phyloP scores from a whole-genome alignment of 331 rosid genomes.

The Ulmus americana region DNA sequence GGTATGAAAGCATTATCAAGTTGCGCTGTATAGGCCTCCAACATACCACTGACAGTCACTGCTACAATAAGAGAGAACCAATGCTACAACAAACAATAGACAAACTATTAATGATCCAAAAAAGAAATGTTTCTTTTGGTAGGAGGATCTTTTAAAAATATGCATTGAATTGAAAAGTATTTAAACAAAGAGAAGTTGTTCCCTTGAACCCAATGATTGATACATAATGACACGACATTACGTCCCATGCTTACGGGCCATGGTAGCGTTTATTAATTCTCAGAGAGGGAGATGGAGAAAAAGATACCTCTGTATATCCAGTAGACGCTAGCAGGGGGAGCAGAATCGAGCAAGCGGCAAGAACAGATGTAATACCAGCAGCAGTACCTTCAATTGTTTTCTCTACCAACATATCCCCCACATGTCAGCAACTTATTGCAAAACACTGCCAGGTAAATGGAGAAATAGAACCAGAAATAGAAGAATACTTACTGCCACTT shows the following conservation, averaged over 20 bases:
- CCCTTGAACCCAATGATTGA: neutral
- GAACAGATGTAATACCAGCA: constrained; percentile 80
- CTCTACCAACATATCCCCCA: constrained; percentile 39
- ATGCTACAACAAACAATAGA: constrained; percentile 28
- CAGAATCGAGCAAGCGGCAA: constrained; percentile 72
- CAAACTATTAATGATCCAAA: neutral
- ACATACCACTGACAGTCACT: constrained; percentile 44
- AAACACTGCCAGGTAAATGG: neutral
- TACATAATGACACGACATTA: neutral
- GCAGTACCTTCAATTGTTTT: constrained; percentile 91
- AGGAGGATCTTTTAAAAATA: too few relatives aligned
- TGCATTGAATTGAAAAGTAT: too few relatives aligned
- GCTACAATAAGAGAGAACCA: constrained; percentile 50
- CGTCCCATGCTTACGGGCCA: too few relatives aligned
- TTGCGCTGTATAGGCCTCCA: constrained; percentile 58
- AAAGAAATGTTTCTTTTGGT: neutral
- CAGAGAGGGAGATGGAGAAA: constrained; percentile 12
- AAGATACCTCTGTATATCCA: constrained; percentile 68
- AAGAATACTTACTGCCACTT: constrained; percentile 71
- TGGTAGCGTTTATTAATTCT: constrained; percentile 13
- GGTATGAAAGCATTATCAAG: constrained; percentile 59
- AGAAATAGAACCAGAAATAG: neutral
- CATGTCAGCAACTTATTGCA: constrained; percentile 19
- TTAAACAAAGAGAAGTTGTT: neutral
- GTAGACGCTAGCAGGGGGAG: constrained; percentile 77